Percentiles rank a stretch among this genome's conserved stretches.
These are phyloP conservation scores for Rickenella mellea DNA, from an alignment of 768 basidiomycete genomes.

Conservation along the genomic window DNA sequence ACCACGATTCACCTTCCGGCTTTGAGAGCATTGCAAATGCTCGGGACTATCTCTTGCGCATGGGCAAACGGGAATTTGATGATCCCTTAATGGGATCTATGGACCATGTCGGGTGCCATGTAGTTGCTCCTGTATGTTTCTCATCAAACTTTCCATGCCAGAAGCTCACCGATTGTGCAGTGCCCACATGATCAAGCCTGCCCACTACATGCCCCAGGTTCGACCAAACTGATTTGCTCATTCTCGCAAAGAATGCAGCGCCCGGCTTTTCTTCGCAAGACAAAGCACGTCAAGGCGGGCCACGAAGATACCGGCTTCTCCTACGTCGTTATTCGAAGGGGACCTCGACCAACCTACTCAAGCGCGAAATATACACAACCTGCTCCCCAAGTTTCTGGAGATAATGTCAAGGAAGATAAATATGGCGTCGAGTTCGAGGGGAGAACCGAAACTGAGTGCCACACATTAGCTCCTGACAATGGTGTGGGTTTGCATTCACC, in stretches of 20 bases:
- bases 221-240: constrained; percentile 53
- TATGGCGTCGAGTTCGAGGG: constrained; percentile 11
- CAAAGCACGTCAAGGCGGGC: constrained; percentile 77
- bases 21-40: constrained; percentile 77
- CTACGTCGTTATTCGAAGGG: constrained; percentile 82
- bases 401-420: no score
- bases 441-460: background rate
- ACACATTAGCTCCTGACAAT: background rate
- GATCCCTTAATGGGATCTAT: constrained; percentile 28
- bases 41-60: constrained; percentile 56
- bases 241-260: constrained; percentile 85
- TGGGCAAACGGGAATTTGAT: constrained; percentile 52
- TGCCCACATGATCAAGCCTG: constrained; percentile 88
- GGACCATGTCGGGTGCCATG: constrained; percentile 53
- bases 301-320: constrained; percentile 86
- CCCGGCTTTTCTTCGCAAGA: constrained; percentile 75
- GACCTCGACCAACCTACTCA: constrained; percentile 42
- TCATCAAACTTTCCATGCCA: constrained; percentile 5
- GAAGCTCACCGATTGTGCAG: constrained; percentile 24
- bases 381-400: background rate
- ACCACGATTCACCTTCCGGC: constrained; percentile 67
- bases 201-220: constrained; percentile 58
- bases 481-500: constrained; percentile 1
- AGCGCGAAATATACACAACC: background rate
- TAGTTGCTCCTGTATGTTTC: constrained; percentile 75